Base-by-base conservation (phyloP, 2,329 filamentous ascomycete species). In the Paraphaeosphaeria sporulosa region DNA sequence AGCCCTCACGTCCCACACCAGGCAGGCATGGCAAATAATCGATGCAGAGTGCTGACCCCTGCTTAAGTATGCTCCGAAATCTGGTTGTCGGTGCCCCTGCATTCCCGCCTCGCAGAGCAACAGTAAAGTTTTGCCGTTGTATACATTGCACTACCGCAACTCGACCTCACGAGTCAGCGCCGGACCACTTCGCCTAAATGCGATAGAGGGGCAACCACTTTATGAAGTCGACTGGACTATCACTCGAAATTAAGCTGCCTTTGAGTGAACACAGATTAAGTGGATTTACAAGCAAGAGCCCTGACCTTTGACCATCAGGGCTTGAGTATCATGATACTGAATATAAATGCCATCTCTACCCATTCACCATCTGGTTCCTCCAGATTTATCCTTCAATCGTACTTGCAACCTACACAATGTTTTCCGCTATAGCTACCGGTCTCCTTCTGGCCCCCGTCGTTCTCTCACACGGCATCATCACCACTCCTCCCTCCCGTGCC, bases 391-490 rank as follows among this genome's bases (percentile, higher is more conserved):
- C 19, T 9, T 53, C 34, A 6, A 40, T n/a, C 30, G 15, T 23
- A 8, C n/a, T 23, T 42, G 15, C 23, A 42, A 2, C 15, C 8
- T 12, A 38, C 25, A 46, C 52, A 46, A 68, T 68, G 66, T 47
- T 64, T 47, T 57, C 62, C 59, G 30, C 61, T 9, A 23, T 55
- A 50, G 19, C 61, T 48, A 25, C 61, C 25, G 38, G 66, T 38
- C 43, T 65, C 3, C 30, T 60, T 23, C 57, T 69, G 13, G 40
- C 61, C 44, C 60, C 68, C 42, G 25, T 62, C 50, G 62, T 60
- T 48, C 59, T 68, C 49, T 48, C 50, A 61, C 68, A 71, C 58
- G 68, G 68, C 61, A 64, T 71, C 38, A 71, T 71, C 59, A 61
- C 60, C 50, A 32, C 49, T 4, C 68, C 68, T 3, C 59, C 68